A percentile compares a stretch with the other conserved stretches of the same genome.
phyloP scores from a whole-genome alignment of 345 rosid species.

The Brassica napus region Da-Ae NC_063448.1:4089001-4089500 shows the following conservation, averaged over 20 bases:
- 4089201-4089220: background rate
- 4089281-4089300: background rate
- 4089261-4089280: no score
- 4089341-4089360: background rate
- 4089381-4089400: background rate
- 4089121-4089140: background rate
- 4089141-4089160: no score
- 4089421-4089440: background rate
- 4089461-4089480: background rate
- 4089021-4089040: background rate
- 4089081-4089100: background rate
- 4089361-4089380: background rate
- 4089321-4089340: background rate
- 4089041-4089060: constrained; percentile 17
- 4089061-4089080: background rate
- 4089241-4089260: background rate
- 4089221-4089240: background rate
- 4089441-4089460: background rate
- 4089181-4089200: background rate
- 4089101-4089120: no score
- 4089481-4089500: background rate
- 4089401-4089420: background rate
- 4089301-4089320: background rate
- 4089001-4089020: constrained; percentile 32
- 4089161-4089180: no score